phyloP scores from a whole-genome alignment of 2,329 filamentous ascomycete species.

The Aspergillus sp. region DNA sequence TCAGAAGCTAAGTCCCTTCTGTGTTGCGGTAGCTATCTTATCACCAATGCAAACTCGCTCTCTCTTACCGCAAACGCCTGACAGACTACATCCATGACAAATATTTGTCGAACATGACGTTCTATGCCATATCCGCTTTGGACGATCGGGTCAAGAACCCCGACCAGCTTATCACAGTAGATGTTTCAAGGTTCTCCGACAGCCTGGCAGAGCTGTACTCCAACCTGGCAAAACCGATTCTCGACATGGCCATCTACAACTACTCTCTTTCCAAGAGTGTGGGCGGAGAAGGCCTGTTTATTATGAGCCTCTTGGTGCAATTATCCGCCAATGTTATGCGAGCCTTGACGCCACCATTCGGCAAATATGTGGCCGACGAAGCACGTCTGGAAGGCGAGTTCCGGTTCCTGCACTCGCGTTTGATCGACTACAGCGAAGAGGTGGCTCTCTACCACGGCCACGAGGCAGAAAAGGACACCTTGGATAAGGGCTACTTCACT shows the following conservation, averaged over 20 bases:
- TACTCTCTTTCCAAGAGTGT: conserved; percentile 91
- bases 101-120: conserved; percentile 96
- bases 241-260: conserved; percentile 97
- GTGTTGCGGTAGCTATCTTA: conserved; percentile 72
- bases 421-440: conserved; percentile 96
- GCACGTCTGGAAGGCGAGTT: conserved; percentile 94
- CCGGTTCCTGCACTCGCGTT: conserved; percentile 86
- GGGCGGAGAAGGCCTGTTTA: conserved; percentile 92
- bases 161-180: conserved; percentile 94
- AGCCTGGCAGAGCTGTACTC: conserved; percentile 93
- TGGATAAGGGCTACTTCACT: conserved; percentile 98
- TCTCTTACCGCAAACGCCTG: conserved; percentile 88
- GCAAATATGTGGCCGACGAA: conserved; percentile 96
- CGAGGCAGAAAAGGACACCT: conserved; percentile 88
- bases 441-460: conserved; percentile 90
- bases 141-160: conserved; percentile 99
- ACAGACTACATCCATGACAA: conserved; percentile 95
- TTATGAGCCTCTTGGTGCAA: conserved; percentile 93
- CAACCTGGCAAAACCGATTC: conserved; percentile 88
- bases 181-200: conserved; percentile 94
- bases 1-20: not conserved
- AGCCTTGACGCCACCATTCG: conserved; percentile 90
- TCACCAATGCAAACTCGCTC: conserved; percentile 90
- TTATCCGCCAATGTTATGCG: conserved; percentile 91
- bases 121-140: conserved; percentile 91